Percentiles rank a stretch among this genome's conserved stretches.
These are phyloP conservation scores for Xylaria venustula DNA, from an alignment of 495 filamentous ascomycete genomes.

Conservation along the genomic window DNA sequence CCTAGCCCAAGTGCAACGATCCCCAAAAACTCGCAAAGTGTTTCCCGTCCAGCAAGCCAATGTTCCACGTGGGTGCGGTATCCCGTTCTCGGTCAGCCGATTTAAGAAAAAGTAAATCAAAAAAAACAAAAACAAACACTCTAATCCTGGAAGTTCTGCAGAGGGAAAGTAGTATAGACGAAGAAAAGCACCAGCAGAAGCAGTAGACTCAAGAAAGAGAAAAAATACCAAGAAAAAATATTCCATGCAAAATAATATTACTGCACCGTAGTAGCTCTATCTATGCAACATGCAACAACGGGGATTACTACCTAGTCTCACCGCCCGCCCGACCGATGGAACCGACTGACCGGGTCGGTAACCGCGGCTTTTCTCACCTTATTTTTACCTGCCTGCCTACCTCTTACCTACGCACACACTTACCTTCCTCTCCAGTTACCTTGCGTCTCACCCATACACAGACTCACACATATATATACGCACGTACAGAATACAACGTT, in stretches of 20 bases:
- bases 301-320: background rate
- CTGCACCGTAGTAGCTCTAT: background rate
- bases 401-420: too few species aligned
- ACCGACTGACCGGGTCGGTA: slow-evolving; percentile 9
- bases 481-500: background rate
- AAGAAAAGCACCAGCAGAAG: too few species aligned
- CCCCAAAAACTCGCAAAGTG: slow-evolving; percentile 3
- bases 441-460: too few species aligned
- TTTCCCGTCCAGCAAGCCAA: background rate
- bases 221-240: background rate
- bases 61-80: background rate
- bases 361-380: slow-evolving; percentile 8
- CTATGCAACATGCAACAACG: background rate
- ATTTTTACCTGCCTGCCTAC: background rate
- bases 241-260: background rate
- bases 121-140: background rate
- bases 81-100: slow-evolving; percentile 3
- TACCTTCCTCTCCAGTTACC: too few species aligned
- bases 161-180: too few species aligned
- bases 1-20: background rate
- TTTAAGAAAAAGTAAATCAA: background rate
- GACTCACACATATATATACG: background rate
- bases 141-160: background rate
- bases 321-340: slow-evolving; percentile 11
- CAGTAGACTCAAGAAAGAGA: background rate